A percentile compares a stretch with the other conserved stretches of the same genome.
Conservation (phyloP, 2,329 filamentous ascomycete genomes). For the Tricladium varicosporioides region DNA sequence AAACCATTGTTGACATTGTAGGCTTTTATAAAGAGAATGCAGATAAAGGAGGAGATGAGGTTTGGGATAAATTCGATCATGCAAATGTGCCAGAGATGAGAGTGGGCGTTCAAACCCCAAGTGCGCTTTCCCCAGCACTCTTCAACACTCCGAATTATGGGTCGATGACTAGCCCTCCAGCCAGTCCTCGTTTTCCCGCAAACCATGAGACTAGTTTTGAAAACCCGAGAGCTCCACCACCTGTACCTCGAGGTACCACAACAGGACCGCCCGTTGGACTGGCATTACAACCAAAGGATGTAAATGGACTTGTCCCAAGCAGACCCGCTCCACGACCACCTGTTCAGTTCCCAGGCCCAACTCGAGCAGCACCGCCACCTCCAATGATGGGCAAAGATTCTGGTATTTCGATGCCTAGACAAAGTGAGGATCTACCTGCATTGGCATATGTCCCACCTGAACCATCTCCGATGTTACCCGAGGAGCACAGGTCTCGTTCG, state of each 20-base stretch:
- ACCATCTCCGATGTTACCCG: slow-evolving; percentile 54
- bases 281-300: slow-evolving; percentile 48
- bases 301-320: slow-evolving; percentile 67
- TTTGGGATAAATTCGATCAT: slow-evolving; percentile 95
- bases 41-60: slow-evolving; percentile 70
- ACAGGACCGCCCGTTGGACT: slow-evolving; percentile 28
- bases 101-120: slow-evolving; percentile 34
- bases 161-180: slow-evolving; percentile 71
- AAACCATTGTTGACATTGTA: slow-evolving; percentile 93
- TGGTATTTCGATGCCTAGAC: slow-evolving; percentile 59
- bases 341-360: slow-evolving; percentile 64
- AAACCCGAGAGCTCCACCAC: slow-evolving; percentile 90
- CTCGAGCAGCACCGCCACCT: slow-evolving; percentile 54
- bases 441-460: slow-evolving; percentile 34
- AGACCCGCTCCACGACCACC: slow-evolving; percentile 89
- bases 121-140: slow-evolving; percentile 33
- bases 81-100: slow-evolving; percentile 60
- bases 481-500: slow-evolving; percentile 66
- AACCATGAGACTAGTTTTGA: slow-evolving; percentile 94
- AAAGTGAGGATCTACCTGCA: slow-evolving; percentile 51
- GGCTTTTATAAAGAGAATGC: slow-evolving; percentile 96
- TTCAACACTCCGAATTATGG: slow-evolving; percentile 56
- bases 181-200: slow-evolving; percentile 82
- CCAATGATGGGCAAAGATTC: slow-evolving; percentile 61
- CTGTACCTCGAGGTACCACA: slow-evolving; percentile 60